Evolutionary conservation across 2,329 filamentous ascomycete species (phyloP).

Genomic region (Sphaerulina populicola): DNA sequence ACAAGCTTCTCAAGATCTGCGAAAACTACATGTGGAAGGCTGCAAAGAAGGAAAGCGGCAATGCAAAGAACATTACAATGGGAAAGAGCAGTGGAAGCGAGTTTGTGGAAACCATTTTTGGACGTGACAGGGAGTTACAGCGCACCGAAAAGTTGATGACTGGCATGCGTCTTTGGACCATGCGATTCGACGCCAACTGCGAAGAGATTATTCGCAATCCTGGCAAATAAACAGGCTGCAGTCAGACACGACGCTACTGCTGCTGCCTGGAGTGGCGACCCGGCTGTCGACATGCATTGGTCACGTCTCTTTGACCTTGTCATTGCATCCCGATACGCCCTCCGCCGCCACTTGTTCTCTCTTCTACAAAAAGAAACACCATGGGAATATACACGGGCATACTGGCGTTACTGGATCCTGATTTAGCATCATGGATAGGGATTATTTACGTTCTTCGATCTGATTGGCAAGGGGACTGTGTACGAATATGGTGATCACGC

Average conservation of each 20-base stretch:
- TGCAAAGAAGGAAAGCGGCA: slow-evolving; percentile 59
- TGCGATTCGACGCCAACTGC: slow-evolving; percentile 93
- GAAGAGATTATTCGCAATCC: slow-evolving; percentile 68
- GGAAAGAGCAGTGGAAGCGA: slow-evolving; percentile 88
- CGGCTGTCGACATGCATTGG: slow-evolving; percentile 6
- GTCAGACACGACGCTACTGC: slow-evolving; percentile 10
- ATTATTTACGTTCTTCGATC: slow-evolving; percentile 1
- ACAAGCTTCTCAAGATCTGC: slow-evolving; percentile 78
- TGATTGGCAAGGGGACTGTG: background rate
- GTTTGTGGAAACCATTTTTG: slow-evolving; percentile 94
- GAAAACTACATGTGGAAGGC: slow-evolving; percentile 93
- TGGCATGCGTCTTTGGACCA: slow-evolving; percentile 76
- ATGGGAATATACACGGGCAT: slow-evolving; percentile 5
- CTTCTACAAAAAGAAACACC: background rate
- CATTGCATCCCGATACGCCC: slow-evolving; percentile 7
- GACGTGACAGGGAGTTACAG: slow-evolving; percentile 78
- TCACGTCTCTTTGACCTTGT: slow-evolving; percentile 9
- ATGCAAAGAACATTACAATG: slow-evolving; percentile 60
- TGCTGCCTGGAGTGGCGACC: slow-evolving; percentile 23
- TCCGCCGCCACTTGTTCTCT: slow-evolving; percentile 9
- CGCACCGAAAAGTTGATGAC: slow-evolving; percentile 91
- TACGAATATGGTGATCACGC: slow-evolving; percentile 2
- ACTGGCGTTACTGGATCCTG: background rate
- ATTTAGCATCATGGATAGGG: background rate
- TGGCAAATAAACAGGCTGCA: slow-evolving; percentile 29